Evolutionary conservation across 371 early-diverging fungal species (phyloP), one percentile per base, ranked within the genome.

Genomic region (Capillidium heterosporum): DNA sequence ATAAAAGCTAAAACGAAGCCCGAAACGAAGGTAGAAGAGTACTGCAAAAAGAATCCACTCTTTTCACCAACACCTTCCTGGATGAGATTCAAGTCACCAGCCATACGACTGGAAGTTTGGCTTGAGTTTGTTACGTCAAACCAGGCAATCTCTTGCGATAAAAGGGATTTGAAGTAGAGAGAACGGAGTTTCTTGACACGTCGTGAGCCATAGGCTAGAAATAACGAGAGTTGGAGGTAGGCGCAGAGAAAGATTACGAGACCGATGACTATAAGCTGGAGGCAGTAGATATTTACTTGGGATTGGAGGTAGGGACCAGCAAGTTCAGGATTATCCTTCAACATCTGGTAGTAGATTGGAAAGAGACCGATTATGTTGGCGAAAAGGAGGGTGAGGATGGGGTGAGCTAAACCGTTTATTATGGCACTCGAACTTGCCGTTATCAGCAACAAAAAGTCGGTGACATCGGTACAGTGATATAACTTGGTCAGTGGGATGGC

Each of bases 111-210:
- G 15, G 89, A 69, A 2, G 87, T 84, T 32, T 92, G 66, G 2
- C 80, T 82, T n/a, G 84, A 77, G 40, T 73, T 77, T 32, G 81
- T 80, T n/a, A 60, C 67, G 69, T 88, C 89, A 54, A 84, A 85
- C 62, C 85, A 87, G 0, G 72, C 71, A 3, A 29, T 24, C n/a
- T 53, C 35, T 29, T 32, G 35, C 3, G 19, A 13, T 24, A 53
- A 29, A 17, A 53, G 17, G 4, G 31, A 13, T 11, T 53, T 35
- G 24, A 19, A 31, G 47, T 56, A 56, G 5, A 44, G 26, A 29
- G 19, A 41, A 15, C 56, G 44, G 7, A 44, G 7, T 23, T 19
- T 8, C 23, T n/a, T 19, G 19, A 46, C 26, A 11, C 11, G 28
- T n/a, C 27, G 5, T 10, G 11, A 13, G 1, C 56, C 56, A 2